phyloP scores from a whole-genome alignment of 2,329 filamentous ascomycete genomes.

The Hypoxylon sp. region DNA sequence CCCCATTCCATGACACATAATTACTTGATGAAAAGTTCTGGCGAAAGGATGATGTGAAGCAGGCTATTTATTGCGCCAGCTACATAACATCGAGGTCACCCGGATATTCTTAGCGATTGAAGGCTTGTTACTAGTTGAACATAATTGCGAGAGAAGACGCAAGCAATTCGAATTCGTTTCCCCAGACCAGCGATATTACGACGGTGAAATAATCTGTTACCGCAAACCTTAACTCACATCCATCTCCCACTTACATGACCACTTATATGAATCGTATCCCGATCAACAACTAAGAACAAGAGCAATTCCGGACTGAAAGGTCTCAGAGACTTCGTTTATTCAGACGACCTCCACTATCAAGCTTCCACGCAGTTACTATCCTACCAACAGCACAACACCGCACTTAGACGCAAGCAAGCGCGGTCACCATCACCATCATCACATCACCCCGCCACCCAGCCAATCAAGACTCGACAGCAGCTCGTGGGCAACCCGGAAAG shows the following conservation, averaged over 20 bases:
- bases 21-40: constrained; percentile 52
- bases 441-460: constrained; percentile 13
- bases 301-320: constrained; percentile 1
- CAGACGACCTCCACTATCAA: not conserved
- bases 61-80: constrained; percentile 35
- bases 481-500: constrained; percentile 18
- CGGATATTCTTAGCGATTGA: constrained; percentile 28
- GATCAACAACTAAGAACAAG: constrained; percentile 5
- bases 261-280: constrained; percentile 26
- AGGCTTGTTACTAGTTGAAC: constrained; percentile 33
- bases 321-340: not conserved
- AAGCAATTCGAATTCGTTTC: constrained; percentile 15
- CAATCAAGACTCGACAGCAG: constrained; percentile 21
- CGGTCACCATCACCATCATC: not conserved
- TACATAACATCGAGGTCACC: constrained; percentile 40
- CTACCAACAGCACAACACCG: constrained; percentile 1
- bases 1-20: constrained; percentile 52
- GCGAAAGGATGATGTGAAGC: constrained; percentile 46
- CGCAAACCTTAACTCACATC: not conserved
- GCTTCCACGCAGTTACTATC: not conserved
- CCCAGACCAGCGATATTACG: not conserved
- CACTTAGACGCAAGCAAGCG: not conserved
- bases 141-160: constrained; percentile 30
- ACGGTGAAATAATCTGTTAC: constrained; percentile 9
- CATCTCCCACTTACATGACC: not conserved